These are phyloP conservation scores for Talaromyces borbonicus DNA, from an alignment of 495 filamentous ascomycete genomes.

Conservation along the genomic window DNA sequence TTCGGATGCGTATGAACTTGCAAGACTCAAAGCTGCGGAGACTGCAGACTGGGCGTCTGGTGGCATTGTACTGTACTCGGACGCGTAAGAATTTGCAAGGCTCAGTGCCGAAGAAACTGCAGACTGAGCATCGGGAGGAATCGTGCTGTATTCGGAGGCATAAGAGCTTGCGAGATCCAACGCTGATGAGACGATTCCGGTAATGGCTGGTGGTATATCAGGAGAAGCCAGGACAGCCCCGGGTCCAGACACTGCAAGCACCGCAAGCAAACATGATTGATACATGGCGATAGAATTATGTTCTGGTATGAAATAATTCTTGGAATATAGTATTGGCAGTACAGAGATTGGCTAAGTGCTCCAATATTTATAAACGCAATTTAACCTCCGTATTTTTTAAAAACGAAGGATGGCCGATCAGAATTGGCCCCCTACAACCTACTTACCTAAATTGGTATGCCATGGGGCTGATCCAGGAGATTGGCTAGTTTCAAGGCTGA, in stretches of 20 bases:
- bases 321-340: no score
- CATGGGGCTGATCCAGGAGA: no score
- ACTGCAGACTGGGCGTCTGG: no score
- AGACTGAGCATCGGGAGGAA: not conserved
- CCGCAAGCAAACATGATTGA: not conserved
- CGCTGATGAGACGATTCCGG: not conserved
- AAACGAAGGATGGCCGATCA: no score
- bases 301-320: no score
- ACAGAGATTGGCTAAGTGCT: no score
- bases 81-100: not conserved
- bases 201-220: not conserved
- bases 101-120: not conserved
- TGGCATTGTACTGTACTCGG: not conserved
- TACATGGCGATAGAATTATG: not conserved
- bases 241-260: not conserved
- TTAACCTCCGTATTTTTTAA: no score
- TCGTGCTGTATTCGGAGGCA: not conserved
- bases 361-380: no score
- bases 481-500: no score
- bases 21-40: not conserved
- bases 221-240: not conserved
- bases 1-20: conserved; percentile 1
- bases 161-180: not conserved
- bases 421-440: no score
- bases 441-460: no score